A percentile compares a stretch with the other conserved stretches of the same genome.
Evolutionary conservation across 1,284 basidiomycete species (phyloP).

Genomic region (Cutaneotrichosporon cavernicola): DNA sequence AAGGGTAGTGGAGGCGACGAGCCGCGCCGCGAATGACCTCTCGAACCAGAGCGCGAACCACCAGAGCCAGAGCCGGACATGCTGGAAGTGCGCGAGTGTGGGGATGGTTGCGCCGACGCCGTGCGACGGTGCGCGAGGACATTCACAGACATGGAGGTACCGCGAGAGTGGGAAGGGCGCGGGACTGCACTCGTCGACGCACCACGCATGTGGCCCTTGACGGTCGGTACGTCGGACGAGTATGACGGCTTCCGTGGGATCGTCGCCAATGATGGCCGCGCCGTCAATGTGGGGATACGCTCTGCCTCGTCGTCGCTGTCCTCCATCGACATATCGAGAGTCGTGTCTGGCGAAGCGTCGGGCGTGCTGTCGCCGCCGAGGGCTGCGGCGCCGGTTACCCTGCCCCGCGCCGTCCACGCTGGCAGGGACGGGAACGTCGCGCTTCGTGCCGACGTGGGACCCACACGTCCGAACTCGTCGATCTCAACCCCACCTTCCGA

Average conservation of each 20-base stretch:
- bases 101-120: neutral
- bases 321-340: constrained; percentile 5
- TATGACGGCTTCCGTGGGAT: constrained; percentile 5
- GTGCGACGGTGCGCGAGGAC: constrained; percentile 3
- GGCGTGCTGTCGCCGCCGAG: neutral
- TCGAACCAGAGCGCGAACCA: neutral
- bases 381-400: neutral
- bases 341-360: constrained; percentile 5
- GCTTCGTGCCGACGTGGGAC: neutral
- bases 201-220: constrained; percentile 3
- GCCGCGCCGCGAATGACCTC: neutral
- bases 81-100: constrained; percentile 3
- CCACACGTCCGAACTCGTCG: constrained; percentile 20
- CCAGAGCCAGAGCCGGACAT: neutral
- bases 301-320: constrained; percentile 2
- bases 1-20: neutral
- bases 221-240: constrained; percentile 8
- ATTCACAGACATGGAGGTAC: neutral
- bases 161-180: neutral
- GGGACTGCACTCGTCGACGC: constrained; percentile 7
- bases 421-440: neutral
- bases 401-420: neutral
- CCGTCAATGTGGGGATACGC: neutral
- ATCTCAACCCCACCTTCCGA: constrained; percentile 2
- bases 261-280: constrained; percentile 2